phyloP scores from a whole-genome alignment of 371 early-diverging fungal species.

The Mucor racemosus region DNA sequence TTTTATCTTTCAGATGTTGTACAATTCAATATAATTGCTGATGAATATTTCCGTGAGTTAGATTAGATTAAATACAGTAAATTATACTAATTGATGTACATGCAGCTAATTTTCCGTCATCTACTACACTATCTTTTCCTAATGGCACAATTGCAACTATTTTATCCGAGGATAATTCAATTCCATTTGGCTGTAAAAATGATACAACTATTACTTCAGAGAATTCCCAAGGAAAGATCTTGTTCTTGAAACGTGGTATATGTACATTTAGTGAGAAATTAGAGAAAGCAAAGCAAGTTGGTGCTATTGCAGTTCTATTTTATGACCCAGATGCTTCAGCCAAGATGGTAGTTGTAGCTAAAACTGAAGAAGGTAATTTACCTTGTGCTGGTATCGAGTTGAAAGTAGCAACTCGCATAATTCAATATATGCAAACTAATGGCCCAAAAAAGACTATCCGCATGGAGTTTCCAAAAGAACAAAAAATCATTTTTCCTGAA shows the following conservation, averaged over 20 bases:
- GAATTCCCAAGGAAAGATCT: conserved; percentile 34
- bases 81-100: neutral
- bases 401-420: conserved; percentile 26
- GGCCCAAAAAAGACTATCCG: conserved; percentile 1
- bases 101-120: conserved; percentile 36
- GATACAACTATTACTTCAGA: conserved; percentile 28
- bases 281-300: conserved; percentile 35
- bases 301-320: conserved; percentile 60
- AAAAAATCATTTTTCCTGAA: conserved; percentile 15
- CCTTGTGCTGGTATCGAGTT: conserved; percentile 49
- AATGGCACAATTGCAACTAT: conserved; percentile 32
- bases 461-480: conserved; percentile 22
- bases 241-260: conserved; percentile 54
- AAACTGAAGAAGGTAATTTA: conserved; percentile 24
- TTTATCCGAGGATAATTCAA: conserved; percentile 1
- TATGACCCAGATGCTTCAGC: conserved; percentile 33
- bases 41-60: conserved; percentile 31
- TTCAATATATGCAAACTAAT: conserved; percentile 10
- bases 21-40: conserved; percentile 16
- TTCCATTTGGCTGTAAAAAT: conserved; percentile 30
- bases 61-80: neutral
- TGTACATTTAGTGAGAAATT: conserved; percentile 60
- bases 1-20: conserved; percentile 19
- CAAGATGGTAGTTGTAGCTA: conserved; percentile 5
- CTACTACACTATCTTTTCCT: conserved; percentile 26